Conservation (phyloP, 176 grass and related monocot genomes). For the Eleusine coracana region DNA sequence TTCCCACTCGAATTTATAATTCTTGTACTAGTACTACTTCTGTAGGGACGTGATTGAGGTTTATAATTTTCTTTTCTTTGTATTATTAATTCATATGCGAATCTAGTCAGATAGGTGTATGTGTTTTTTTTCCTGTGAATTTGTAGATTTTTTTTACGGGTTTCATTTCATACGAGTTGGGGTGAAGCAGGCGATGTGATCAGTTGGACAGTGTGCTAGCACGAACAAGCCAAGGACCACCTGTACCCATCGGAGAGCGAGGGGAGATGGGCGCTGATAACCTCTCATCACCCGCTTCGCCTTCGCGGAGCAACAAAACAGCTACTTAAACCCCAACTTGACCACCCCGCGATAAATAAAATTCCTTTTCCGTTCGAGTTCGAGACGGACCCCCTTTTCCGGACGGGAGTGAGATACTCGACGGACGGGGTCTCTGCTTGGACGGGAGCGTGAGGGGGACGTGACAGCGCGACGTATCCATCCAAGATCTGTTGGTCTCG, state of each 20-base stretch:
- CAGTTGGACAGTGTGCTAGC: not conserved
- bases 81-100: no score
- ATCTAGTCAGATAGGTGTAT: no score
- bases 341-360: not conserved
- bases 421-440: conserved; percentile 9
- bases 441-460: conserved; percentile 42
- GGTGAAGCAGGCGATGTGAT: not conserved
- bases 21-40: not conserved
- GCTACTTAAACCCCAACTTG: not conserved
- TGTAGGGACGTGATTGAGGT: not conserved
- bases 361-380: not conserved
- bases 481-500: conserved; percentile 31
- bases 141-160: no score
- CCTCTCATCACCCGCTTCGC: not conserved
- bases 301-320: not conserved
- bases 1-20: not conserved
- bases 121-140: no score
- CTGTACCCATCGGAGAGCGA: conserved; percentile 14
- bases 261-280: conserved; percentile 6
- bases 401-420: not conserved
- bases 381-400: conserved; percentile 15
- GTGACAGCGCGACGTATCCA: conserved; percentile 40
- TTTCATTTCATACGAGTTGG: not conserved
- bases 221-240: not conserved
- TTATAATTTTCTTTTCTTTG: not conserved